Percentiles rank a stretch among this genome's conserved stretches.
These are phyloP conservation scores for Aureobasidium mangrovei DNA, from an alignment of 2,329 filamentous ascomycete genomes.

Conservation along the genomic window DNA sequence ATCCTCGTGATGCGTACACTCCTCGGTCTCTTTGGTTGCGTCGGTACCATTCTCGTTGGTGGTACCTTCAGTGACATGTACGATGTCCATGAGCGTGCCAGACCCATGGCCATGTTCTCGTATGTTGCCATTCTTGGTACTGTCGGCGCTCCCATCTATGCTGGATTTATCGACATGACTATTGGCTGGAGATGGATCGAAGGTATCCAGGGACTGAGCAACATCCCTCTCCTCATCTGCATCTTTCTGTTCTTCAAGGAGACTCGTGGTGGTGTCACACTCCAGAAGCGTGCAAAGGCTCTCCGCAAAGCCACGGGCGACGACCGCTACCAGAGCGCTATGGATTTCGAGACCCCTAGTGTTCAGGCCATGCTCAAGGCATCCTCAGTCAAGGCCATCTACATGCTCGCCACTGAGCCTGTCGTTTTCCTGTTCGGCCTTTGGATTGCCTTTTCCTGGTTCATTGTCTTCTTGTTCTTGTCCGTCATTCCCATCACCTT, in stretches of 20 bases:
- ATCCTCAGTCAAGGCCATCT: slow-evolving; percentile 44
- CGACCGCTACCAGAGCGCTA: slow-evolving; percentile 41
- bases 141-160: slow-evolving; percentile 45
- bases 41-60: slow-evolving; percentile 43
- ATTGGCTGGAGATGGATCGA: slow-evolving; percentile 49
- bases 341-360: slow-evolving; percentile 44
- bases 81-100: slow-evolving; percentile 36
- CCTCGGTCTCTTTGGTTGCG: slow-evolving; percentile 41
- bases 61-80: slow-evolving; percentile 45
- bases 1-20: slow-evolving; percentile 40
- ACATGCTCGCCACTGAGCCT: slow-evolving; percentile 42
- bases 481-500: slow-evolving; percentile 44
- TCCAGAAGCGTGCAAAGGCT: slow-evolving; percentile 41
- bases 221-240: slow-evolving; percentile 40
- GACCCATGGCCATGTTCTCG: slow-evolving; percentile 41
- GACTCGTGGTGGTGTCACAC: slow-evolving; percentile 39
- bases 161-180: slow-evolving; percentile 45
- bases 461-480: slow-evolving; percentile 46
- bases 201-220: slow-evolving; percentile 44
- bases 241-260: slow-evolving; percentile 39
- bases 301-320: slow-evolving; percentile 41
- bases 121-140: slow-evolving; percentile 45
- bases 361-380: slow-evolving; percentile 39
- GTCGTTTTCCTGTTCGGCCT: slow-evolving; percentile 43
- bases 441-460: slow-evolving; percentile 47